A percentile compares a stretch with the other conserved stretches of the same genome.
Conservation (phyloP, 2,329 filamentous ascomycete species). For the Aplosporella prunicola region DNA sequence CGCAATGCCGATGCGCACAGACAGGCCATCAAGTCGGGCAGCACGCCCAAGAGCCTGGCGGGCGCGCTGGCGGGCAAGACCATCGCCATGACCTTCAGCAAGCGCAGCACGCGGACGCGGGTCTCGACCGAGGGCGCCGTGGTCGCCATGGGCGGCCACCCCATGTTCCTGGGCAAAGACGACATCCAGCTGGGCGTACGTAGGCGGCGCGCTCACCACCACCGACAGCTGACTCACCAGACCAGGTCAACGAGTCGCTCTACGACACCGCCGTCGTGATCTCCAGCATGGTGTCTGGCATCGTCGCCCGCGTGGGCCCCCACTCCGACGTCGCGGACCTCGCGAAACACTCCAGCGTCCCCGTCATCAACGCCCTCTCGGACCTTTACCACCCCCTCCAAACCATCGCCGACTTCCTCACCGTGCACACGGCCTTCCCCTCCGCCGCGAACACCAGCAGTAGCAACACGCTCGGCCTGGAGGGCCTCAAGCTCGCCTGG, state of each 20-base stretch:
- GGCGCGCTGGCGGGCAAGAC: slow-evolving; percentile 63
- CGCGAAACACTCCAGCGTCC: slow-evolving; percentile 39
- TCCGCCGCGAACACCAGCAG: slow-evolving; percentile 27
- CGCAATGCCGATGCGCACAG: slow-evolving; percentile 75
- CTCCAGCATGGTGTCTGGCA: slow-evolving; percentile 55
- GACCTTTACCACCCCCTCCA: slow-evolving; percentile 91
- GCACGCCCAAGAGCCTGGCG: slow-evolving; percentile 49
- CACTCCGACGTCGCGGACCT: slow-evolving; percentile 41
- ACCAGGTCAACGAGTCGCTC: slow-evolving; percentile 81
- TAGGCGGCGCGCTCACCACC: slow-evolving; percentile 13
- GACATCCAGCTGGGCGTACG: slow-evolving; percentile 89
- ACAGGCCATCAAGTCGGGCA: slow-evolving; percentile 60
- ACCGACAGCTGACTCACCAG: slow-evolving; percentile 10
- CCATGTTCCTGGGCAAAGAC: slow-evolving; percentile 93
- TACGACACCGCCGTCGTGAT: slow-evolving; percentile 87
- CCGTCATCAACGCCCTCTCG: slow-evolving; percentile 55
- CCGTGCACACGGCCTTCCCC: slow-evolving; percentile 70
- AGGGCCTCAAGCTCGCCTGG: slow-evolving; percentile 89
- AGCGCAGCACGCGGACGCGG: slow-evolving; percentile 85
- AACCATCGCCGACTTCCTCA: slow-evolving; percentile 87
- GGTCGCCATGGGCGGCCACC: slow-evolving; percentile 76
- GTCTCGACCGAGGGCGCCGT: slow-evolving; percentile 90
- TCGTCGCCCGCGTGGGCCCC: slow-evolving; percentile 43
- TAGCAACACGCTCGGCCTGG: slow-evolving; percentile 49
- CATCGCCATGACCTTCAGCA: slow-evolving; percentile 93